Evolutionary conservation across 768 basidiomycete genomes (phyloP), one percentile per base, ranked within the genome.

Genomic region (Panaeolus cyanescens): DNA sequence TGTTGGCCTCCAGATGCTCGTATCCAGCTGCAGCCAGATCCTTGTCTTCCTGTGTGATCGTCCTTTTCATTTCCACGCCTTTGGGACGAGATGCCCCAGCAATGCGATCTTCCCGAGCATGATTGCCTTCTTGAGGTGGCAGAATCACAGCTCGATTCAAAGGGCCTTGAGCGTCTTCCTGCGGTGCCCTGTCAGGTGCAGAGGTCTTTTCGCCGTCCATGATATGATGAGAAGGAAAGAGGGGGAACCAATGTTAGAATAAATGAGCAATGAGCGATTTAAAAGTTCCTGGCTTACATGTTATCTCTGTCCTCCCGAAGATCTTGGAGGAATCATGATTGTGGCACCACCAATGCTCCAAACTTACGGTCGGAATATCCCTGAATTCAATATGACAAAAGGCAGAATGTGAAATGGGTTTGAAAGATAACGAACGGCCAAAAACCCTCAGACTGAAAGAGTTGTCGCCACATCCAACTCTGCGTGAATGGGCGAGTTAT

Each of bases 1-100:
- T 82, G 34, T 63, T 66, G 61, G 78, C 75, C 31, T 82, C 75
- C 28, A 90, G 76, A 67, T 88, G 85, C 55, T 85, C 85, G 68
- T 90, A 90, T 1, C 87, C 87, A n/a, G 87, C 87, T 2, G 83
- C 85, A 13, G 86, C 85, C 54, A 90, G 81, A 54, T 86, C 85
- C 64, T 79, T 83, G 60, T 89, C 87, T 68, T 89, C 87, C 65
- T 84, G 80, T n/a, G 87, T 88, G 70, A 88, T 71, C 59, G 86
- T 82, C 57, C 83, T 80, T 61, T 81, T 83, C 83, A 88, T 80
- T 68, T 86, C 86, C 54, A 81, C 79, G 13, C 86, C 86, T 62
- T 80, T 80, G 33, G 83, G 83, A 50, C 85, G 81, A 32, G 45
- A 70, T 28, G 39, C 61, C 56, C 55, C 65, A 25, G 57, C 67